These are phyloP conservation scores for Phytophthora brassicae DNA, from an alignment of 352 stramenopile species.

Conservation along the genomic window DNA sequence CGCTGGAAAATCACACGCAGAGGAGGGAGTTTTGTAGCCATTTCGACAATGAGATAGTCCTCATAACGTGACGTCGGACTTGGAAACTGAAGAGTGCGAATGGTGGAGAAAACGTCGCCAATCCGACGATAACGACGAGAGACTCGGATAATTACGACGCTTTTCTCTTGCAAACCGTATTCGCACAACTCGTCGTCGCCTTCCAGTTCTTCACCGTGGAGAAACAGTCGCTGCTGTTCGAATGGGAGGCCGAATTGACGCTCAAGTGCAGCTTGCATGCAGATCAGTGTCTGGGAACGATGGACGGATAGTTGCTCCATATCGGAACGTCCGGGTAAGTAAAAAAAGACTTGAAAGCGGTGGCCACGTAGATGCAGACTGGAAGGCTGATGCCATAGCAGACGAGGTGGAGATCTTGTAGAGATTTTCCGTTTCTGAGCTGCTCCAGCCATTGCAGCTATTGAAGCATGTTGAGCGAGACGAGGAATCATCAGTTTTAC, in stretches of 20 bases:
- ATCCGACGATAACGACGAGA: constrained; percentile 58
- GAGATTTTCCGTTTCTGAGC: constrained; percentile 15
- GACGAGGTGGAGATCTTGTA: not conserved
- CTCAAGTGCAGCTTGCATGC: constrained; percentile 57
- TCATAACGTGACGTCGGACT: constrained; percentile 27
- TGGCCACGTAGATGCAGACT: constrained; percentile 27
- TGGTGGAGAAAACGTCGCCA: constrained; percentile 62
- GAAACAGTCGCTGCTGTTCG: constrained; percentile 63
- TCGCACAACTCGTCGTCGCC: constrained; percentile 58
- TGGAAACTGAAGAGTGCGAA: constrained; percentile 55
- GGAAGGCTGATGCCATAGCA: constrained; percentile 26
- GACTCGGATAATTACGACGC: constrained; percentile 47
- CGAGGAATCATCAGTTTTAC: constrained; percentile 8
- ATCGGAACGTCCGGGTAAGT: constrained; percentile 35
- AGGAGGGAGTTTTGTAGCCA: constrained; percentile 57
- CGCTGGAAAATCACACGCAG: constrained; percentile 58
- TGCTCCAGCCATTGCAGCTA: constrained; percentile 12
- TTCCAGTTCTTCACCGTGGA: constrained; percentile 57
- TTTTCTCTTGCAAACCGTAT: constrained; percentile 59
- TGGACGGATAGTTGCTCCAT: constrained; percentile 45
- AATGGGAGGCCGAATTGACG: constrained; percentile 59
- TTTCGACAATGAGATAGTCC: constrained; percentile 63
- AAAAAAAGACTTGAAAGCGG: constrained; percentile 57
- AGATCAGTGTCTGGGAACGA: constrained; percentile 49
- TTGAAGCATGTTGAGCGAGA: constrained; percentile 16